These are phyloP conservation scores for Pythium coloratum DNA, from an alignment of 352 stramenopile species.

Conservation along the genomic window DNA sequence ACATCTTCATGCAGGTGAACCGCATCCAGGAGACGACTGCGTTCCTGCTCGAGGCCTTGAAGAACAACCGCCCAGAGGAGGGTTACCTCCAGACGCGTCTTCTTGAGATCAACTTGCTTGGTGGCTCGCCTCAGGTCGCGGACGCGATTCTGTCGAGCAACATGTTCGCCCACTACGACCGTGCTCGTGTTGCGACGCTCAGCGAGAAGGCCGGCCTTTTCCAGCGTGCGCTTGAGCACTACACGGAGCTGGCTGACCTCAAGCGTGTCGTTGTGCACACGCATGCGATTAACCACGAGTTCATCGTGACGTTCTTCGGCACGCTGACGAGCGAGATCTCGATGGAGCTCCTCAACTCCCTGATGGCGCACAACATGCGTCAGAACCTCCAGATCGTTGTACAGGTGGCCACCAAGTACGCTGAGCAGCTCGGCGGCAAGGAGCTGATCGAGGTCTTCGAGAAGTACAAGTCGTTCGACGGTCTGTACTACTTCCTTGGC, in stretches of 20 bases:
- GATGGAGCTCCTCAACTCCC: constrained; percentile 98
- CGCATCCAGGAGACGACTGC: constrained; percentile 98
- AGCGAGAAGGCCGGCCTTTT: constrained; percentile 98
- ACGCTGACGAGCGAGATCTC: constrained; percentile 97
- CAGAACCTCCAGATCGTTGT: constrained; percentile 99
- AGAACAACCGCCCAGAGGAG: constrained; percentile 99
- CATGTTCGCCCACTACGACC: constrained; percentile 99
- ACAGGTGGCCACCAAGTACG: constrained; percentile 96
- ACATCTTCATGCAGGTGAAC: constrained; percentile 99
- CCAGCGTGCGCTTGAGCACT: constrained; percentile 99
- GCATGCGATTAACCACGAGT: constrained; percentile 95
- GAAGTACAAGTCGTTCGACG: constrained; percentile 98
- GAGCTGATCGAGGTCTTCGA: constrained; percentile 99
- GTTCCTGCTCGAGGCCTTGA: constrained; percentile 99
- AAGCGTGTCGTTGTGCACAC: constrained; percentile 95
- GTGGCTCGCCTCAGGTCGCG: constrained; percentile 97
- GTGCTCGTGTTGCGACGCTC: constrained; percentile 96
- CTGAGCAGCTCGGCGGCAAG: constrained; percentile 91
- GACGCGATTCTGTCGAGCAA: constrained; percentile 99
- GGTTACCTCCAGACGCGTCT: constrained; percentile 99
- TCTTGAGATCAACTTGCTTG: constrained; percentile 99
- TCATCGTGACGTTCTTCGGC: constrained; percentile 99
- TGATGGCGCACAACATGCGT: constrained; percentile 97
- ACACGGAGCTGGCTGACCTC: constrained; percentile 97
- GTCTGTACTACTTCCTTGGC: constrained; percentile 98